Percentiles rank a stretch among this genome's conserved stretches.
These are phyloP conservation scores for Russula ochroleuca DNA, from an alignment of 768 basidiomycete species.

Conservation along the genomic window DNA sequence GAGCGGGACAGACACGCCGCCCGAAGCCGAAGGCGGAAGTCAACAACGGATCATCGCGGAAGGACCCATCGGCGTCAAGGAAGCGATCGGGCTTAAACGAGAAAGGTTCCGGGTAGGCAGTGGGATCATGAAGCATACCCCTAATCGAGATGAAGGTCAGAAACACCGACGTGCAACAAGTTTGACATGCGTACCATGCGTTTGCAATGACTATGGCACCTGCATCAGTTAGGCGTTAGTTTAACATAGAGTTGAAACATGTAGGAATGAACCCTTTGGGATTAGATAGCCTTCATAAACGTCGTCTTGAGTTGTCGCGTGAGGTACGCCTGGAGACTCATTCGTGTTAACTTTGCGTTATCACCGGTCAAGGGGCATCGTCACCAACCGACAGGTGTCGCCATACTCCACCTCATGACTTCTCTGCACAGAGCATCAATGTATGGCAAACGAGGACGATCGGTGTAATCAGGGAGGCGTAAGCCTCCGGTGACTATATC, in stretches of 20 bases:
- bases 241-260: not conserved
- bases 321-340: slow-evolving; percentile 45
- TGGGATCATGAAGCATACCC: slow-evolving; percentile 26
- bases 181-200: not conserved
- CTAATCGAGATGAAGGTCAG: not conserved
- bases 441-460: slow-evolving; percentile 50
- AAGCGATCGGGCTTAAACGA: slow-evolving; percentile 30
- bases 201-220: slow-evolving; percentile 15
- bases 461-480: slow-evolving; percentile 52
- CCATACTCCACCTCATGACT: slow-evolving; percentile 47
- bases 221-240: not conserved
- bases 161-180: not conserved
- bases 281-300: slow-evolving; percentile 50
- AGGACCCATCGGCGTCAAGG: slow-evolving; percentile 28
- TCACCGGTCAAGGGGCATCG: not conserved
- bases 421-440: slow-evolving; percentile 51
- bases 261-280: slow-evolving; percentile 44
- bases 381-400: slow-evolving; percentile 46
- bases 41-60: slow-evolving; percentile 33
- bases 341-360: not conserved
- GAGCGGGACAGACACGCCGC: slow-evolving; percentile 27
- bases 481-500: slow-evolving; percentile 49
- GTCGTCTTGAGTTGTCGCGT: slow-evolving; percentile 54
- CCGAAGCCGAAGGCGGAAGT: slow-evolving; percentile 29
- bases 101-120: slow-evolving; percentile 28